Evolutionary conservation across 83 land plant genomes (phyloP), one percentile per base, ranked within the genome.

Genomic region (Isoetes engelmannii): DNA sequence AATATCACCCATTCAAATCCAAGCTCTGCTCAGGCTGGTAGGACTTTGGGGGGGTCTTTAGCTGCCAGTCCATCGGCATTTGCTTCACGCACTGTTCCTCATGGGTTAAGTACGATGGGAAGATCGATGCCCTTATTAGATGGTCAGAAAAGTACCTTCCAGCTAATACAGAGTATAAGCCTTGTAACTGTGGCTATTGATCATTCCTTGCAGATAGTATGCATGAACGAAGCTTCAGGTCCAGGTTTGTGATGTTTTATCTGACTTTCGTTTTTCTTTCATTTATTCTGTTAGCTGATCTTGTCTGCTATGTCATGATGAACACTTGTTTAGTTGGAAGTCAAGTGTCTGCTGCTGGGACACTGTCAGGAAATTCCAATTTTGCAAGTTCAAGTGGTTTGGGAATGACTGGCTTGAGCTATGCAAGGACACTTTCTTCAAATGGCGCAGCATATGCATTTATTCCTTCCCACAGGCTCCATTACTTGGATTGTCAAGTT

Each of bases 391-490:
- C 74, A 37, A 49, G 45, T 44, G 42, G 20, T 5, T 19, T 51
- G 7, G 74, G 71, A 17, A 17, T 74, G 15, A 85, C 86, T 57
- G 96, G 98, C 0, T 80, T 85, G 42, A 80, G 82, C 47, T 73
- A 85, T 37, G 84, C 91, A 1, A 90, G 79, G 45, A 84, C 96
- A 1, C 88, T 90, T 47, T 83, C 84, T 55, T 76, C 92, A 15
- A 43, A 78, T 28, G 70, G 86, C n/a, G 79, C 83, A 4, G 83
- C 99, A 6, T 90, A 90, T 65, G 72, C 90, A 4, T 61, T 88
- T 5, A 84, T 94, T n/a, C 99, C 99, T 15, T 80, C 92, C 20
- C 88, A 88, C n/a, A 77, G 83, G 59, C 51, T 84, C 70, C 88
- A 81, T 5, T 86, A 67, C 53, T 72, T 90, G 5, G 72, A 90